These are phyloP conservation scores for Fusarium floridanum DNA, from an alignment of 2,329 filamentous ascomycete species.

Conservation along the genomic window DNA sequence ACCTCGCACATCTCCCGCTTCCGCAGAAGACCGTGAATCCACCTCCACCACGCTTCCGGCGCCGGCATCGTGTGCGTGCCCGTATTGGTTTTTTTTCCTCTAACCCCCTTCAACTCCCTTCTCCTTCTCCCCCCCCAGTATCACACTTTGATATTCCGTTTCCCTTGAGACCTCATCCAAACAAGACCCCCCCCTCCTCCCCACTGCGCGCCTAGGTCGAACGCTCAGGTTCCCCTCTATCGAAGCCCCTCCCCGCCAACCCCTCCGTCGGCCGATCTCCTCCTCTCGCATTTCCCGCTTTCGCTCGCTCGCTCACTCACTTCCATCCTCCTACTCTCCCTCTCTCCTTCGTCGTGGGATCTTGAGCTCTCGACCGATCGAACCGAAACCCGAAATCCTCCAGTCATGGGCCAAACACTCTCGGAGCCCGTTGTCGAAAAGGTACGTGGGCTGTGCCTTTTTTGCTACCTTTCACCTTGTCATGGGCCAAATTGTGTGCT, in stretches of 20 bases:
- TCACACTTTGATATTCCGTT: constrained; percentile 11
- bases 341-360: constrained; percentile 31
- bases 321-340: background rate
- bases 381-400: constrained; percentile 34
- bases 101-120: constrained; percentile 16
- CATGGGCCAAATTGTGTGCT: constrained; percentile 2
- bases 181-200: background rate
- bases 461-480: constrained; percentile 1
- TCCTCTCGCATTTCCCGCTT: constrained; percentile 29
- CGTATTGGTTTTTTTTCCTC: constrained; percentile 21
- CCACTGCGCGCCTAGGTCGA: background rate
- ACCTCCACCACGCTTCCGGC: constrained; percentile 37
- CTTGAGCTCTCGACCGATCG: constrained; percentile 46
- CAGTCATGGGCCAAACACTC: constrained; percentile 95
- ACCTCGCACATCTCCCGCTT: constrained; percentile 29
- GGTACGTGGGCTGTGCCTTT: constrained; percentile 65
- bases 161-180: constrained; percentile 2
- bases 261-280: constrained; percentile 37
- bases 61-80: constrained; percentile 33
- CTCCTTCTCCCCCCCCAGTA: constrained; percentile 15
- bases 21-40: constrained; percentile 35
- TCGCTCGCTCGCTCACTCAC: constrained; percentile 20
- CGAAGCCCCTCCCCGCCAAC: constrained; percentile 30
- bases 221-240: constrained; percentile 23
- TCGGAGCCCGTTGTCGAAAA: constrained; percentile 99